Evolutionary conservation across 176 grass and related monocot species (phyloP), one percentile per base, ranked within the genome.

Genomic region (Bonia amplexicaulis): DNA sequence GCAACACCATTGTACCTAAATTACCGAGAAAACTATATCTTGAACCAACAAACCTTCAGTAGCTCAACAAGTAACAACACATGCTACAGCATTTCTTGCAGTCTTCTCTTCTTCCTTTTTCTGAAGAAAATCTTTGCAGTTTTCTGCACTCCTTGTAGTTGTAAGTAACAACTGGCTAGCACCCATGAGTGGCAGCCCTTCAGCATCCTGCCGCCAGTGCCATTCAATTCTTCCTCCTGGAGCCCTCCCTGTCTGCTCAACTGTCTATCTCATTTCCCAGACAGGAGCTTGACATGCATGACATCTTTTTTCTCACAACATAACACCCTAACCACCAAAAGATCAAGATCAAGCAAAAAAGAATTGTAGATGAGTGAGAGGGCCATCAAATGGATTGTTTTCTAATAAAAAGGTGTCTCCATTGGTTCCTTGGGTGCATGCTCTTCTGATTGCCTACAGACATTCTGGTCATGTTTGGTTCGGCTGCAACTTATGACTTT

Each of bases 241-340:
- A 54, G 54, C 27, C 63, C 46, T 66, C n/a, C 59, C 42, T 62
- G n/a, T 70, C 77, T 77, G 87, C 76, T 80, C 68, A 27, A 12
- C 26, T 80, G 41, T 67, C 81, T 37, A 6, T 68, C 33, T 85
- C 77, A 85, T 75, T 42, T 47, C 58, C 58, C 74, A 58, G 49
- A 68, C 52, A 84, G 66, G 67, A 73, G 76, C 73, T 51, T 79
- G 25, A 70, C 81, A 57, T 73, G 26, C 41, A 25, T 54, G 46
- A 9, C 68, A 68, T 68, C 71, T 71, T 71, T 29, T 75, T 75
- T 13, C 42, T 11, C n/a, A 35, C 31, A 62, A 0, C 77, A 55
- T 37, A 41, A 66, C 84, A 82, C 37, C 55, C 78, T 69, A 86
- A 82, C 88, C 46, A 90, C 88, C 72, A 66, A 45, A 64, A 64